Conservation (phyloP, 352 stramenopile genomes). For the Globisporangium yorkense region DNA sequence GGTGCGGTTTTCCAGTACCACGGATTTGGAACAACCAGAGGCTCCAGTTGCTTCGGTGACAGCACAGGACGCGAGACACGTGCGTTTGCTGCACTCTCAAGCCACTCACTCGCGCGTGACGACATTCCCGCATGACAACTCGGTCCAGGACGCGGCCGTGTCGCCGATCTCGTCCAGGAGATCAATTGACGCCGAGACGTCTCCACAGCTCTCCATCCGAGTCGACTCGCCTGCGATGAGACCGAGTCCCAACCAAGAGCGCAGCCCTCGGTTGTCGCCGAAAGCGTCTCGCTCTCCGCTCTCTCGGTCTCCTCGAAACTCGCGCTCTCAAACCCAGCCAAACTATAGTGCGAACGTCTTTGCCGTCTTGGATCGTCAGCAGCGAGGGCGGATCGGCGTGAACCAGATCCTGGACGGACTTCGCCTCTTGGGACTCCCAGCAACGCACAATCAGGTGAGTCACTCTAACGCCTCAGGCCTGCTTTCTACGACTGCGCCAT, state of each 20-base stretch:
- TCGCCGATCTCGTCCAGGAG: not conserved
- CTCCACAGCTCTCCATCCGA: constrained; percentile 4
- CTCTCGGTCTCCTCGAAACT: constrained; percentile 15
- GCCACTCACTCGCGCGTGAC: not conserved
- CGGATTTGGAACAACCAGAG: not conserved
- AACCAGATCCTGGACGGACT: constrained; percentile 54
- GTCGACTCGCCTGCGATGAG: constrained; percentile 3
- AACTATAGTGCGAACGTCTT: constrained; percentile 48
- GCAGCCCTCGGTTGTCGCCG: constrained; percentile 8
- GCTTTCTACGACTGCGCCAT: not conserved
- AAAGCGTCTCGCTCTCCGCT: constrained; percentile 9
- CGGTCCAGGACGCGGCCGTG: not conserved
- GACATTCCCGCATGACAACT: not conserved
- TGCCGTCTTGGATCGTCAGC: constrained; percentile 39
- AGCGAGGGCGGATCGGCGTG: constrained; percentile 37
- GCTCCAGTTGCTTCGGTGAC: not conserved
- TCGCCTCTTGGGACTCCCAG: constrained; percentile 39
- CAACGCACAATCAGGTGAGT: constrained; percentile 59
- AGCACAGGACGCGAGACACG: not conserved
- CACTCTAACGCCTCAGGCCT: not conserved
- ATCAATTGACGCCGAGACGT: not conserved
- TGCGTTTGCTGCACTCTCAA: not conserved
- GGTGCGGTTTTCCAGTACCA: not conserved
- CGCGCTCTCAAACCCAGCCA: constrained; percentile 7
- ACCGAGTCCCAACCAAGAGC: constrained; percentile 12